phyloP scores from a whole-genome alignment of 768 basidiomycete species.

The Mycena leptocephala region DNA sequence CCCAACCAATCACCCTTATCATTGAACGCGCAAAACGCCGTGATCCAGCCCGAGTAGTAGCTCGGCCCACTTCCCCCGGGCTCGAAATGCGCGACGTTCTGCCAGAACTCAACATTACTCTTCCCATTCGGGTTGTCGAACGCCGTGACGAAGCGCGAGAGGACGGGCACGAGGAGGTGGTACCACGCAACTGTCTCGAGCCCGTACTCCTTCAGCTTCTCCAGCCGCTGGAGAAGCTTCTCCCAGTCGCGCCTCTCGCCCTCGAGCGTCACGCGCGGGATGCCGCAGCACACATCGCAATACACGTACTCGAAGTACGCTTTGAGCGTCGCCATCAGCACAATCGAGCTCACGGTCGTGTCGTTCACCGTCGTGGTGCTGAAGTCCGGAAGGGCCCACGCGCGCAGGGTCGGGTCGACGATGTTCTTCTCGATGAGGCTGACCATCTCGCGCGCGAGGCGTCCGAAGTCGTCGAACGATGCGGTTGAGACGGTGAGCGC shows the following conservation, averaged over 20 bases:
- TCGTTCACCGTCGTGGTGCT: constrained; percentile 62
- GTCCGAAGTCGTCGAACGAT: constrained; percentile 40
- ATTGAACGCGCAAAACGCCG: background rate
- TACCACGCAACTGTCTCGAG: constrained; percentile 52
- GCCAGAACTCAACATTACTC: constrained; percentile 7
- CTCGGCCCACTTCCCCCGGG: background rate
- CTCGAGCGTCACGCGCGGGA: constrained; percentile 62
- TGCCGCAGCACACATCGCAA: constrained; percentile 53
- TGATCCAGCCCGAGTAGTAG: constrained; percentile 15
- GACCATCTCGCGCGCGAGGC: constrained; percentile 31
- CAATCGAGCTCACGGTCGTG: constrained; percentile 52
- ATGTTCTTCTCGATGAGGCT: constrained; percentile 4
- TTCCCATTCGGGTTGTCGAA: constrained; percentile 43
- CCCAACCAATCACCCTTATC: background rate
- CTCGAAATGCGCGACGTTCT: constrained; percentile 4
- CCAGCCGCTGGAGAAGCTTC: constrained; percentile 51
- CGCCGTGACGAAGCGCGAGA: constrained; percentile 53
- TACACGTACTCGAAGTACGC: constrained; percentile 53
- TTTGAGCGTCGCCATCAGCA: constrained; percentile 62
- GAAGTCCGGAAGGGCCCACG: constrained; percentile 61
- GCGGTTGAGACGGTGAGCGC: constrained; percentile 22
- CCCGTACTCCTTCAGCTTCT: constrained; percentile 57
- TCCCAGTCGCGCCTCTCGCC: constrained; percentile 59
- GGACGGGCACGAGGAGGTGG: constrained; percentile 56
- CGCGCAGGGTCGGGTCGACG: constrained; percentile 42